Base-by-base conservation (phyloP, 2,329 filamentous ascomycete species). In the Annulohypoxylon truncatum region DNA sequence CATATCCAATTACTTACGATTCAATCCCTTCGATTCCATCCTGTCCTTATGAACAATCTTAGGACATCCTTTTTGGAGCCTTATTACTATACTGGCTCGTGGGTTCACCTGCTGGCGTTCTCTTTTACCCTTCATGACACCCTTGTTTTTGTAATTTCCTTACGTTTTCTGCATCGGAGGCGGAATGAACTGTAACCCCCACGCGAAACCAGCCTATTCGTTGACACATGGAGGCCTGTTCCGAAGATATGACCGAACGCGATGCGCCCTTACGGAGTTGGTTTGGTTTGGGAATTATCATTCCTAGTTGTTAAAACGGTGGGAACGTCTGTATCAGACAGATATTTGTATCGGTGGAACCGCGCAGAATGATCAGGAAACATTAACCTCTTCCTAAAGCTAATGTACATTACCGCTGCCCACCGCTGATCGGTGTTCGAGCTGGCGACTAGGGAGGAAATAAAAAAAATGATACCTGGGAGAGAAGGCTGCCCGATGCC, bases 231-330 rank as follows among this genome's bases (percentile, higher is more conserved):
- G 56, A 59, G 47, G 46, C 47, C 42, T 59, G 55, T 64, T 63
- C 64, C 55, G 66, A 69, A 66, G 63, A 69, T 53, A 66, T 64
- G 64, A 69, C 64, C 62, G 56, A 64, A 67, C 46, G 67, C 63
- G 58, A 66, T 64, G 67, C 13, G 44, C 53, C 35, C 47, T 50
- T 53, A 61, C 33, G 67, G 67, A 69, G 67, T 69, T 69, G 50
- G 48, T 15, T 56, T 64, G 63, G 51, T 61, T 69, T 53, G 48
- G 66, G 53, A 55, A 61, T 61, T 22, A 44, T 51, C n/a, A 38
- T 38, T 38, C 28, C 59, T 52, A 61, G 24, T 47, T 56, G 42
- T 52, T 40, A 38, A 31, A 28, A 31, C 12, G 40, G 31, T 31
- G 53, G 22, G 22, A 13, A 12, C 26, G 46, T 59, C 20, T 51